phyloP scores from a whole-genome alignment of 495 filamentous ascomycete genomes.

The Neurospora sp. region DNA sequence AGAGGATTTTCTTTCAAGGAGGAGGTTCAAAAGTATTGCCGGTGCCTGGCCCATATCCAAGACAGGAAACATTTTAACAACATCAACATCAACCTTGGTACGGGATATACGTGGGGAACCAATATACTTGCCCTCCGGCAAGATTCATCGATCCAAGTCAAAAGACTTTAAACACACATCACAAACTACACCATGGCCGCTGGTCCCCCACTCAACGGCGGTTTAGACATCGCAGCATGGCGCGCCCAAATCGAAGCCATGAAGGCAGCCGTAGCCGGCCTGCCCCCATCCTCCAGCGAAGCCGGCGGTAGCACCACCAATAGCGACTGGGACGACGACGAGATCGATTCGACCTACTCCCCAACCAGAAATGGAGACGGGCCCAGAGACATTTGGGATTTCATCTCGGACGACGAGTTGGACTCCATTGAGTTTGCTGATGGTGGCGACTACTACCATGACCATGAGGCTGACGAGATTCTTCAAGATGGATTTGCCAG shows the following conservation, averaged over 20 bases:
- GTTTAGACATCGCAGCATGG: slow-evolving; percentile 21
- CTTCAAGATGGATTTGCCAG: slow-evolving; percentile 16
- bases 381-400: slow-evolving; percentile 81
- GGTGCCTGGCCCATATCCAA: not conserved
- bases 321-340: slow-evolving; percentile 26
- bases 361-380: slow-evolving; percentile 46
- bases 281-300: slow-evolving; percentile 15
- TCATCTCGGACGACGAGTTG: slow-evolving; percentile 62
- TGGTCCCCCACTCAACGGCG: not conserved
- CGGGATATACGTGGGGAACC: not conserved
- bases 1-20: not conserved
- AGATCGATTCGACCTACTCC: slow-evolving; percentile 49
- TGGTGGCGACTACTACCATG: slow-evolving; percentile 33
- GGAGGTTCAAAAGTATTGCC: not conserved
- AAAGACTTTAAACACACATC: not conserved
- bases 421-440: slow-evolving; percentile 35
- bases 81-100: not conserved
- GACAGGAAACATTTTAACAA: not conserved
- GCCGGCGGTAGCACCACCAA: slow-evolving; percentile 6
- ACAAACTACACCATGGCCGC: not conserved
- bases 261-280: slow-evolving; percentile 32
- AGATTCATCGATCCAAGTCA: not conserved
- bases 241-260: slow-evolving; percentile 35
- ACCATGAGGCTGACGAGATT: slow-evolving; percentile 9
- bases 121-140: not conserved